These are phyloP conservation scores for Pichia kudriavzevii DNA, from an alignment of 1,139 yeast species.

Conservation along the genomic window DNA sequence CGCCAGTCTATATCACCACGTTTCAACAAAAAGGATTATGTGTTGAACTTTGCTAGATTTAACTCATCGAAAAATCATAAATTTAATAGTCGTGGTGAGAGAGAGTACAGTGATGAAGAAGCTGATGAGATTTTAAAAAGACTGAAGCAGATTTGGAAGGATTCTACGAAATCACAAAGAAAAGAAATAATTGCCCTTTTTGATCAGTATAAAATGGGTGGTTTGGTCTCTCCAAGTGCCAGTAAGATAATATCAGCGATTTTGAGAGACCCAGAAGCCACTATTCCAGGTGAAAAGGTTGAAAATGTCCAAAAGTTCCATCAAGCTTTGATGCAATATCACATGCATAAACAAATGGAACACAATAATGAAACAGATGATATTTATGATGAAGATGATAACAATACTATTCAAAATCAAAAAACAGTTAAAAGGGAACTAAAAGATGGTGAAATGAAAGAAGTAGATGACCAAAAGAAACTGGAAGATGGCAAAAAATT, in stretches of 20 bases:
- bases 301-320: constrained; percentile 27
- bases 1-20: no score
- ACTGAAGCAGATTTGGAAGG: constrained; percentile 24
- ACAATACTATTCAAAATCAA: constrained; percentile 2
- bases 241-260: constrained; percentile 23
- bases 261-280: constrained; percentile 21
- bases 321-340: constrained; percentile 25
- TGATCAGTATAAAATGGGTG: constrained; percentile 26
- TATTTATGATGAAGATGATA: constrained; percentile 10
- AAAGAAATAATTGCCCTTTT: constrained; percentile 19
- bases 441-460: no score
- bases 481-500: constrained; percentile 9
- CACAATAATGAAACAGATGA: constrained; percentile 15
- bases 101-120: constrained; percentile 24
- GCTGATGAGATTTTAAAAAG: constrained; percentile 19
- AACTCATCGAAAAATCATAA: constrained; percentile 11
- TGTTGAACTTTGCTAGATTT: no score
- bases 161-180: constrained; percentile 17
- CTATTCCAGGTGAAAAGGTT: constrained; percentile 25
- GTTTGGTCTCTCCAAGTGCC: constrained; percentile 26
- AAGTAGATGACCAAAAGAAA: constrained; percentile 2
- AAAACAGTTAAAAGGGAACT: no score
- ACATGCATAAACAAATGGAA: constrained; percentile 22
- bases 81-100: constrained; percentile 18
- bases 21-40: no score